These are phyloP conservation scores for Tolypocladium ovalisporum DNA, from an alignment of 2,329 filamentous ascomycete species.

Conservation along the genomic window DNA sequence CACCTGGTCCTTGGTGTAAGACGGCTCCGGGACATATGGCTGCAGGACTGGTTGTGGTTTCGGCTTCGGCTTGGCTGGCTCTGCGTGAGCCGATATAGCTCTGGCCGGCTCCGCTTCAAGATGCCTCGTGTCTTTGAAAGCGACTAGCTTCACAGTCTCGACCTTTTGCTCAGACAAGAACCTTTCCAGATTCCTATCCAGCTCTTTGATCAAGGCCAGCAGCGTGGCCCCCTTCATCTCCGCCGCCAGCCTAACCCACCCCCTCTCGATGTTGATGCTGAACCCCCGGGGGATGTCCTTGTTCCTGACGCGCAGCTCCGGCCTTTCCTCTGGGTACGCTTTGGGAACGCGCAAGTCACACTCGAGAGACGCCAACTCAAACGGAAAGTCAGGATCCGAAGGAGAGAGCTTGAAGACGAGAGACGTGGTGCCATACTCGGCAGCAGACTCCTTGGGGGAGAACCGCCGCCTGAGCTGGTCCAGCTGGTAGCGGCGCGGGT, in stretches of 20 bases:
- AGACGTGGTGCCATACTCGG: slow-evolving; percentile 38
- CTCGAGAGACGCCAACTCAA: slow-evolving; percentile 58
- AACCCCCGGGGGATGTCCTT: slow-evolving; percentile 60
- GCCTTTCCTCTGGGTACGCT: slow-evolving; percentile 47
- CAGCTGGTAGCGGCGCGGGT: slow-evolving; percentile 65
- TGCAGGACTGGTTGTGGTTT: slow-evolving; percentile 8
- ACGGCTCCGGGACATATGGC: slow-evolving; percentile 31
- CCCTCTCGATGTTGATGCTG: slow-evolving; percentile 64
- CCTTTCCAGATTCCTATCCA: slow-evolving; percentile 62
- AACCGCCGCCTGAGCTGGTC: slow-evolving; percentile 62
- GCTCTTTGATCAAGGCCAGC: slow-evolving; percentile 52
- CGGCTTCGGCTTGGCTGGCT: slow-evolving; percentile 3
- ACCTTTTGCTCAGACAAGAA: slow-evolving; percentile 60
- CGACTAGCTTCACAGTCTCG: slow-evolving; percentile 60
- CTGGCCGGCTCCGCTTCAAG: slow-evolving; percentile 15
- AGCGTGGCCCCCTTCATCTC: slow-evolving; percentile 47
- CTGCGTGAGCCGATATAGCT: slow-evolving; percentile 1
- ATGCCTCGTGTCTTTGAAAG: slow-evolving; percentile 46
- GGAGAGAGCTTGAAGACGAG: slow-evolving; percentile 57
- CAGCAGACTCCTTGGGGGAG: slow-evolving; percentile 31
- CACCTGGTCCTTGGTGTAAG: slow-evolving; percentile 49
- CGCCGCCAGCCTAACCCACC: slow-evolving; percentile 55
- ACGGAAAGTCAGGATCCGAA: slow-evolving; percentile 77
- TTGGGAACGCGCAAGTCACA: slow-evolving; percentile 57
- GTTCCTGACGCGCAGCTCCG: slow-evolving; percentile 55